phyloP scores from a whole-genome alignment of 176 grass and related monocot genomes.

The Neostapfia colusana region DNA sequence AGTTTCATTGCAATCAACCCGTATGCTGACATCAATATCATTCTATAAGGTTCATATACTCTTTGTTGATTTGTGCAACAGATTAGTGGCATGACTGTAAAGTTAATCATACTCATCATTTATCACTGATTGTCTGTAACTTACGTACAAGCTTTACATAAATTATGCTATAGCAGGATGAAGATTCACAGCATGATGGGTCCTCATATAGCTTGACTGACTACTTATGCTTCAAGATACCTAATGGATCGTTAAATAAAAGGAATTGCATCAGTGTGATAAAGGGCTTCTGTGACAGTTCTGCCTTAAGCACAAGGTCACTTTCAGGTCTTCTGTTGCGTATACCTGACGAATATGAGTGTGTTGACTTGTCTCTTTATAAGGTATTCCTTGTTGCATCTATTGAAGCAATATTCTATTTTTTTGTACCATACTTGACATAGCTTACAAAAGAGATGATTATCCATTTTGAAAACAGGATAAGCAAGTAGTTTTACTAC shows the following conservation, averaged over 20 bases:
- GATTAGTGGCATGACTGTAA: conserved; percentile 4
- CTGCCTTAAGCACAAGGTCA: conserved; percentile 25
- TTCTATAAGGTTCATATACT: conserved; percentile 74
- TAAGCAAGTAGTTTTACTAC: conserved; percentile 72
- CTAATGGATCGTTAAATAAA: conserved; percentile 67
- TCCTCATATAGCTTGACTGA: conserved; percentile 51
- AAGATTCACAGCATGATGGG: conserved; percentile 38
- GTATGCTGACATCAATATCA: conserved; percentile 58
- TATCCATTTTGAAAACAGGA: conserved; percentile 64
- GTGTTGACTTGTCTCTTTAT: conserved; percentile 84
- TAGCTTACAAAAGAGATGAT: conserved; percentile 7
- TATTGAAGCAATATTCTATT: neutral
- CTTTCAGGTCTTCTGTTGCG: conserved; percentile 69
- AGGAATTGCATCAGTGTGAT: conserved; percentile 82
- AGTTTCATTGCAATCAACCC: conserved; percentile 36
- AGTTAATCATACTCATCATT: no score
- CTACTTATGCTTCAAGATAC: conserved; percentile 88
- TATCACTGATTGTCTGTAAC: no score
- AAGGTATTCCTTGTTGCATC: conserved; percentile 60
- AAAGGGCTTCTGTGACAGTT: conserved; percentile 56
- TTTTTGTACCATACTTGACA: conserved; percentile 24
- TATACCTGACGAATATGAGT: conserved; percentile 77
- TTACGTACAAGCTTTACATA: conserved; percentile 21
- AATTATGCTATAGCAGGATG: conserved; percentile 54
- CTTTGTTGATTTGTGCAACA: conserved; percentile 13